Conservation (phyloP, 768 basidiomycete species). For the Mycena filopes region DNA sequence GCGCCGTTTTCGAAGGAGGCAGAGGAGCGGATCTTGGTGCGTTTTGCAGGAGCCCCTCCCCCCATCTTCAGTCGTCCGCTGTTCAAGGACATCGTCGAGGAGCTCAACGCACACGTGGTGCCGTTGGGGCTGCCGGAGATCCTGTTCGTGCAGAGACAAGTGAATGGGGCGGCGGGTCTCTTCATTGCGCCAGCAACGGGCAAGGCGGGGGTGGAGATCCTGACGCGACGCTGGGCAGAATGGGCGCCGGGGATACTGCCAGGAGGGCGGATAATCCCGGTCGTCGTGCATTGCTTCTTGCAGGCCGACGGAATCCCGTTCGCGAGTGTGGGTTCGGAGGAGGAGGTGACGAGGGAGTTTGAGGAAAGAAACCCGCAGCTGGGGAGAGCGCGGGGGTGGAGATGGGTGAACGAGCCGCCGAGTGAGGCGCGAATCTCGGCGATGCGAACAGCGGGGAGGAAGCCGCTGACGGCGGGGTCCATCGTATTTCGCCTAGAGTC, state of each 20-base stretch:
- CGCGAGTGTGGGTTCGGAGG: not conserved
- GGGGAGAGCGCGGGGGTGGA: not conserved
- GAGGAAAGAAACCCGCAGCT: slow-evolving; percentile 9
- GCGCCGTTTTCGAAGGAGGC: too few relatives aligned
- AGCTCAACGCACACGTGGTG: too few relatives aligned
- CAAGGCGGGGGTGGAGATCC: not conserved
- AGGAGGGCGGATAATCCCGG: not conserved
- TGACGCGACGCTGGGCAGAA: not conserved
- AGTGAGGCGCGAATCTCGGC: not conserved
- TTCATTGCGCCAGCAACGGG: not conserved
- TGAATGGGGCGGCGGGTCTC: too few relatives aligned
- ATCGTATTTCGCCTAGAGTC: not conserved
- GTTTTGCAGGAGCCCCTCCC: too few relatives aligned
- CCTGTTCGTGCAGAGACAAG: too few relatives aligned
- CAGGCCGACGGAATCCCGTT: slow-evolving; percentile 6
- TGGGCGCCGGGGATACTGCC: not conserved
- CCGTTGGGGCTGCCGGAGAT: too few relatives aligned
- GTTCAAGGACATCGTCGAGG: too few relatives aligned
- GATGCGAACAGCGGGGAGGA: not conserved
- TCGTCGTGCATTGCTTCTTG: slow-evolving; percentile 1
- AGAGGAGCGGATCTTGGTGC: too few relatives aligned
- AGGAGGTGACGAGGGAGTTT: not conserved
- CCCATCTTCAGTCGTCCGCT: too few relatives aligned
- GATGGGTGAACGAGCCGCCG: slow-evolving; percentile 4
- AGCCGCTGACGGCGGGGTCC: not conserved